phyloP scores from a whole-genome alignment of 2,329 filamentous ascomycete genomes.

The Aspergillus ustus region DNA sequence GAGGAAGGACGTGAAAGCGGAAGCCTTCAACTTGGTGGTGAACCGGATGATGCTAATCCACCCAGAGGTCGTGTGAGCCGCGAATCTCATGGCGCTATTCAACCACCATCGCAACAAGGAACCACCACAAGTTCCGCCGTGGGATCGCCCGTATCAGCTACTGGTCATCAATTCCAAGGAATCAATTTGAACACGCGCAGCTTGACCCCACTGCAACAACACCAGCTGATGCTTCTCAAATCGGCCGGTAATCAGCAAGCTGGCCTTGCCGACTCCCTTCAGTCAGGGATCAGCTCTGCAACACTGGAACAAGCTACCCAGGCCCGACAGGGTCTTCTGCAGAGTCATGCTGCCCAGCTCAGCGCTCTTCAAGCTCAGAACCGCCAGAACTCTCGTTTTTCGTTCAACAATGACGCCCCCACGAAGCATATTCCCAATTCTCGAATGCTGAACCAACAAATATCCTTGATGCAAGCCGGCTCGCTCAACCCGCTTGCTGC shows the following conservation, averaged over 20 bases:
- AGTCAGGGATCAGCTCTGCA: conserved; percentile 34
- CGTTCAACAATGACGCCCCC: conserved; percentile 74
- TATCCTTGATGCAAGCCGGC: conserved; percentile 42
- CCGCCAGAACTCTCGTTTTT: conserved; percentile 84
- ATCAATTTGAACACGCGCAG: conserved; percentile 70
- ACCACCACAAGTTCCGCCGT: conserved; percentile 49
- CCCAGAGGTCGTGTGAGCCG: conserved; percentile 52
- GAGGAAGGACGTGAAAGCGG: conserved; percentile 83
- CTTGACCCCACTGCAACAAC: conserved; percentile 79
- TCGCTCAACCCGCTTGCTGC: conserved; percentile 44
- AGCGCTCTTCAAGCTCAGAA: conserved; percentile 69
- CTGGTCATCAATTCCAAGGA: conserved; percentile 53
- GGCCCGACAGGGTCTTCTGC: conserved; percentile 51
- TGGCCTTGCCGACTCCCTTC: conserved; percentile 54
- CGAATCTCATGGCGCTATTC: conserved; percentile 69
- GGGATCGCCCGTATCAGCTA: conserved; percentile 46
- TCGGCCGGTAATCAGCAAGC: conserved; percentile 63
- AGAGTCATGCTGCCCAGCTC: conserved; percentile 54
- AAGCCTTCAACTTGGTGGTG: conserved; percentile 87
- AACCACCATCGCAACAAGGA: conserved; percentile 75
- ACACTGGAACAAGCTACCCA: conserved; percentile 49
- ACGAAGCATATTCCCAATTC: conserved; percentile 62
- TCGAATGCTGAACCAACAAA: conserved; percentile 59
- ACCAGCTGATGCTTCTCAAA: conserved; percentile 70
- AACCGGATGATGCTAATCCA: conserved; percentile 79